phyloP scores from a whole-genome alignment of 371 early-diverging fungal species.

The Dichotomocladium elegans region DNA sequence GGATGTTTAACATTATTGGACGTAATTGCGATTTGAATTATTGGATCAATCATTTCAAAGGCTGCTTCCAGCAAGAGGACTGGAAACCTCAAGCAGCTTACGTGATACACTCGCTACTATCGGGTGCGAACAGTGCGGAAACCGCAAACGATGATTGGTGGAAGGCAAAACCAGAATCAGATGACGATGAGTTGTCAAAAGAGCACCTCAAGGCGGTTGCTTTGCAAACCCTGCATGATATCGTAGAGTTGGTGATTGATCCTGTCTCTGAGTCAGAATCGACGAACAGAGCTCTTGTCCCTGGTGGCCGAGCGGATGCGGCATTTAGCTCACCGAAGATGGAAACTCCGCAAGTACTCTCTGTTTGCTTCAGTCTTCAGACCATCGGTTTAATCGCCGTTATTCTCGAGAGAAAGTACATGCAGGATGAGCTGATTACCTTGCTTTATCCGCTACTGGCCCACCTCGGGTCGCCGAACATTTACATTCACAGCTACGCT shows the following conservation, averaged over 20 bases:
- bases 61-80: slow-evolving; percentile 15
- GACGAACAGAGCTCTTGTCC: slow-evolving; percentile 1
- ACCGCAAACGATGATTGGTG: slow-evolving; percentile 6
- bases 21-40: slow-evolving; percentile 31
- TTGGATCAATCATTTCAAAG: slow-evolving; percentile 46
- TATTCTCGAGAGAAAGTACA: slow-evolving; percentile 12
- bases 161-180: neutral
- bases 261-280: neutral
- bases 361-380: slow-evolving; percentile 29
- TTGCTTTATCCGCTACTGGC: slow-evolving; percentile 56
- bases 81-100: slow-evolving; percentile 46
- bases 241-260: slow-evolving; percentile 12
- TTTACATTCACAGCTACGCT: slow-evolving; percentile 35
- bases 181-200: neutral
- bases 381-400: slow-evolving; percentile 20
- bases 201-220: slow-evolving; percentile 5
- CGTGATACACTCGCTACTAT: slow-evolving; percentile 41
- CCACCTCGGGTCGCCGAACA: slow-evolving; percentile 42
- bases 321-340: slow-evolving; percentile 1
- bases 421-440: slow-evolving; percentile 47
- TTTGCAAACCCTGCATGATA: slow-evolving; percentile 18
- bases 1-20: slow-evolving; percentile 48
- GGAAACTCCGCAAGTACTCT: slow-evolving; percentile 14
- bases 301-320: neutral
- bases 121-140: slow-evolving; percentile 27